Conservation (phyloP, 805 yeast species). For the Spathaspora passalidarum region DNA sequence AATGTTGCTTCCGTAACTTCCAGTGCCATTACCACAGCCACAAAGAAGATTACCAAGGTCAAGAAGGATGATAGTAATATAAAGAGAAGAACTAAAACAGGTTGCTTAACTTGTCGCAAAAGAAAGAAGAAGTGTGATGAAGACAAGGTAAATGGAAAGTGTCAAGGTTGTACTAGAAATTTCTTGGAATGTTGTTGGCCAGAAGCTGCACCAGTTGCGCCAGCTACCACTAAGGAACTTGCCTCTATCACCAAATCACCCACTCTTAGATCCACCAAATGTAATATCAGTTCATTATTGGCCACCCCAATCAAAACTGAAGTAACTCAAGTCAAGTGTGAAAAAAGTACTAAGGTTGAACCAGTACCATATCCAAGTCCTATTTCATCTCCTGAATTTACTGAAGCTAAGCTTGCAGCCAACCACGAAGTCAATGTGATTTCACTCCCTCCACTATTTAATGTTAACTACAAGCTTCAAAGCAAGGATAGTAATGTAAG, state of each 20-base stretch:
- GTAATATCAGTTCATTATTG: slow-evolving; percentile 10
- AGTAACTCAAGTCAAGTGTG: background rate
- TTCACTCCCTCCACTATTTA: slow-evolving; percentile 15
- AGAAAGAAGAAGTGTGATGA: slow-evolving; percentile 67
- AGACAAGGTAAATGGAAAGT: slow-evolving; percentile 38
- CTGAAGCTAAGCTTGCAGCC: slow-evolving; percentile 15
- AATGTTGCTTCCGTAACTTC: slow-evolving; percentile 1
- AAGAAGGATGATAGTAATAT: slow-evolving; percentile 14
- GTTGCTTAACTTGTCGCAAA: slow-evolving; percentile 60
- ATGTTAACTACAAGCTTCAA: slow-evolving; percentile 8
- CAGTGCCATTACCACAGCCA: background rate
- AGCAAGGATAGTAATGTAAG: slow-evolving; percentile 11
- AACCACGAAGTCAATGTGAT: slow-evolving; percentile 15
- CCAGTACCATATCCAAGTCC: slow-evolving; percentile 33
- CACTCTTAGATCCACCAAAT: slow-evolving; percentile 14
- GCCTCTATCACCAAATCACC: slow-evolving; percentile 6
- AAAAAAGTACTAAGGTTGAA: slow-evolving; percentile 2
- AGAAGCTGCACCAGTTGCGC: slow-evolving; percentile 11
- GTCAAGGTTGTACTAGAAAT: slow-evolving; percentile 44
- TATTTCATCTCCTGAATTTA: slow-evolving; percentile 21
- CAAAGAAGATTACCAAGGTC: slow-evolving; percentile 11
- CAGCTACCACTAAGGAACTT: slow-evolving; percentile 5
- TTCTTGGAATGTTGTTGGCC: slow-evolving; percentile 46
- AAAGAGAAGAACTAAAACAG: slow-evolving; percentile 43
- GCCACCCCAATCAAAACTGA: slow-evolving; percentile 7